Evolutionary conservation across 441 rosid genomes (phyloP).

Genomic region (Rhodomyrtus psidioides): DNA sequence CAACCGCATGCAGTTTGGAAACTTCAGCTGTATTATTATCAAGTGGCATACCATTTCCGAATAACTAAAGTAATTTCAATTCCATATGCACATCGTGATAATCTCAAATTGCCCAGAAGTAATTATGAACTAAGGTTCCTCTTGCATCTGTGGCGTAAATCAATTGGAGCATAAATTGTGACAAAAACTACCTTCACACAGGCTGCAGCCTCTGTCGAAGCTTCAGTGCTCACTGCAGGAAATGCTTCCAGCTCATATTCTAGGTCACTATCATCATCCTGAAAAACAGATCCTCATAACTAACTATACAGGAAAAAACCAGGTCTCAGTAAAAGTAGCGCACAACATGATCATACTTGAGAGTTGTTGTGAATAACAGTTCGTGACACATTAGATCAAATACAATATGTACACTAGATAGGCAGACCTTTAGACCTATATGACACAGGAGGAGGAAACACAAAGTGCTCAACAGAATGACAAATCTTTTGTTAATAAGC

Average conservation of each 20-base stretch:
- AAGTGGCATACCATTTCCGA: not conserved
- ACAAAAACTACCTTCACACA: slow-evolving; percentile 58
- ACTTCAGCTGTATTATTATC: not conserved
- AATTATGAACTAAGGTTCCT: not conserved
- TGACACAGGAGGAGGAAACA: not conserved
- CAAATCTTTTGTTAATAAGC: not conserved
- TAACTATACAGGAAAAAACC: not conserved
- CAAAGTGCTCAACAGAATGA: not conserved
- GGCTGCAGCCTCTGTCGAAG: slow-evolving; percentile 72
- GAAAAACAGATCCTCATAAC: slow-evolving; percentile 4
- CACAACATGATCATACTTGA: not conserved
- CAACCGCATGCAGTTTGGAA: not conserved
- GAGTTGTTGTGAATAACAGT: not conserved
- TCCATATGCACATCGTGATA: not conserved
- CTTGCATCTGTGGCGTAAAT: not conserved
- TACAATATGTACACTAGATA: not conserved
- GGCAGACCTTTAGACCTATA: not conserved
- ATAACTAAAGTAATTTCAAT: not conserved
- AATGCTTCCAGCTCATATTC: slow-evolving; percentile 81
- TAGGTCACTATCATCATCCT: slow-evolving; percentile 93
- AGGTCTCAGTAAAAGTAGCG: not conserved
- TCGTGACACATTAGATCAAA: not conserved
- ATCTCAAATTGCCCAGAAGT: not conserved
- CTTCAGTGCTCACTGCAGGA: slow-evolving; percentile 59
- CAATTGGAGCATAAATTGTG: not conserved